These are phyloP conservation scores for Aspergillus oerlinghausenensis DNA, from an alignment of 2,329 filamentous ascomycete species.

Conservation along the genomic window DNA sequence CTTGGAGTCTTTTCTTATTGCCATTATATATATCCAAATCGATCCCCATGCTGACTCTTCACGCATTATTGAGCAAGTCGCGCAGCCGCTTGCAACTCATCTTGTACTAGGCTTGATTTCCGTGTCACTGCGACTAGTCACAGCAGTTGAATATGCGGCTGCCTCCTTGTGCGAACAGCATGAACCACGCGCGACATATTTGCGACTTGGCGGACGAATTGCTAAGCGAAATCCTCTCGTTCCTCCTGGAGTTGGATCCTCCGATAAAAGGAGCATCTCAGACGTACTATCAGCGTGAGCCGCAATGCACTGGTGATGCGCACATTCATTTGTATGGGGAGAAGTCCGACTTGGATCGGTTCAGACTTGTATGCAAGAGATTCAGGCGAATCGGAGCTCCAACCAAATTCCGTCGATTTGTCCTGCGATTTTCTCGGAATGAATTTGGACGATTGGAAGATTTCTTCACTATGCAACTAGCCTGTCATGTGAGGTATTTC, in stretches of 20 bases:
- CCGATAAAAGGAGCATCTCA: conserved; percentile 10
- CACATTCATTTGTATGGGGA: conserved; percentile 21
- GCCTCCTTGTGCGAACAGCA: conserved; percentile 25
- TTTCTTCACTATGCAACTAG: conserved; percentile 33
- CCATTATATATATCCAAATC: conserved; percentile 1
- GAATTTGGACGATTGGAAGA: conserved; percentile 33
- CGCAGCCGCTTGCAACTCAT: background rate
- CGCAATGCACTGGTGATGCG: conserved; percentile 5
- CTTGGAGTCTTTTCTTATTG: conserved; percentile 9
- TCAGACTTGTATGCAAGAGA: conserved; percentile 37
- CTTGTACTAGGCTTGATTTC: conserved; percentile 16
- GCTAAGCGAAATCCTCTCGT: conserved; percentile 30
- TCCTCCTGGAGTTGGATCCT: conserved; percentile 21
- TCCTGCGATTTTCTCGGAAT: conserved; percentile 32
- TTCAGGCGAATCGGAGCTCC: conserved; percentile 40
- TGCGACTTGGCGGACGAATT: conserved; percentile 34
- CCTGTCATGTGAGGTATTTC: conserved; percentile 34
- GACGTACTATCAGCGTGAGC: conserved; percentile 6
- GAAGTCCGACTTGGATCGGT: conserved; percentile 34
- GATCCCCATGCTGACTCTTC: background rate
- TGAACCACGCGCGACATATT: conserved; percentile 31
- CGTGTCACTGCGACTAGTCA: conserved; percentile 28
- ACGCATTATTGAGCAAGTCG: background rate
- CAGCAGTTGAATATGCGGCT: conserved; percentile 31
- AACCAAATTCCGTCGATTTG: conserved; percentile 35